Base-by-base conservation (phyloP, 2,329 filamentous ascomycete genomes). In the Alternaria atra region DNA sequence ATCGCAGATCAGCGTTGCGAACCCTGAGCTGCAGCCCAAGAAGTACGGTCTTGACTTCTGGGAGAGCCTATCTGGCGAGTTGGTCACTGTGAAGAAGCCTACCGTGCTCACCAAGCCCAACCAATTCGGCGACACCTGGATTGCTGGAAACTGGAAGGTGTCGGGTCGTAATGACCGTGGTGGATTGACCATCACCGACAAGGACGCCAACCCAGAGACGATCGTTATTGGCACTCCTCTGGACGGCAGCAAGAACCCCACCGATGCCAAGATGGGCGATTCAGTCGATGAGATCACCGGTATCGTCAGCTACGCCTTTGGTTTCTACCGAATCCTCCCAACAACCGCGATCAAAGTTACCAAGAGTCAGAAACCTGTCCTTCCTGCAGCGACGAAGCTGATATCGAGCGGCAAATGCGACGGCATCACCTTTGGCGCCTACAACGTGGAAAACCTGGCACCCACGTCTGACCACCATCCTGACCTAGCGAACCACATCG, bases 11-110 rank as follows among this genome's bases (percentile, higher is more conserved):
- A 89, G 88, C 2, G 79, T 75, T 6, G 80, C 73, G 34, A 91
- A 92, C 73, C 89, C 89, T 0, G 79, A 80, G 13, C 82, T 92
- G 39, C 75, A 89, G 61, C 89, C 89, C 2, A 78, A 80, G 23
- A 78, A 80, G 42, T 92, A 89, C 70, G 90, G 90, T 2, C 80
- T 92, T 30, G 90, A 92, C 74, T 92, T 91, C 72, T 92, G 90
- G 90, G 88, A 92, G 82, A 89, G 85, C 63, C 77, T 92, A 59
- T 82, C 81, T 55, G 90, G 89, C 29, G 88, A 91, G 76, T 81
- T 91, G 7, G 89, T 92, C 13, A 90, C 86, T 0, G 79, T 92
- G 47, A 82, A 82, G 66, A 82, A 79, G 46, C 85, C 87, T 1
- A 83, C 80, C 12, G 87, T 86, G 43, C 77, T 91, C 46, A 82